Conservation (phyloP, 148 eudicot species). For the Cornus suecica region DNA sequence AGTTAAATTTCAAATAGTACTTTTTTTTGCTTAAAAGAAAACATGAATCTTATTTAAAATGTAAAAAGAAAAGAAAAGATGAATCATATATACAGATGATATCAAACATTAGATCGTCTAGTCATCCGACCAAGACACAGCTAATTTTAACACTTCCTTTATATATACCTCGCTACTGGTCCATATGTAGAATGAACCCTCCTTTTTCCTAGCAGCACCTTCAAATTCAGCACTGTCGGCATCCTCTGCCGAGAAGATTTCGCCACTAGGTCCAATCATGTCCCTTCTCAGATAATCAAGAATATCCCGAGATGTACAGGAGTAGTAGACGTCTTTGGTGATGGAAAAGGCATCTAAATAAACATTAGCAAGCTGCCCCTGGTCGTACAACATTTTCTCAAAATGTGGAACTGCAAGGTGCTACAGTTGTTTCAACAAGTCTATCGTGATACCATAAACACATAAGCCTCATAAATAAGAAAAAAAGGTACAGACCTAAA, state of each 20-base stretch:
- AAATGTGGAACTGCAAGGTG: conserved; percentile 87
- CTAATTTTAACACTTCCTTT: too few relatives aligned
- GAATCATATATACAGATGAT: too few relatives aligned
- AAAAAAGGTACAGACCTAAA: background rate
- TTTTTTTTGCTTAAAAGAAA: too few relatives aligned
- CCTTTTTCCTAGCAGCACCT: conserved; percentile 62
- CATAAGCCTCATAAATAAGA: background rate
- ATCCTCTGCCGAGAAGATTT: conserved; percentile 94
- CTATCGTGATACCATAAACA: background rate
- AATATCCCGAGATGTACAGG: conserved; percentile 67
- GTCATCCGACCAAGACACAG: too few relatives aligned
- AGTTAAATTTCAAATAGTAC: too few relatives aligned
- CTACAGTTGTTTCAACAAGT: background rate
- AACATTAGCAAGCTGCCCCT: conserved; percentile 83
- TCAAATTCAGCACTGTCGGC: conserved; percentile 92
- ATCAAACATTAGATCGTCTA: too few relatives aligned
- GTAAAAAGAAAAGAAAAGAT: too few relatives aligned
- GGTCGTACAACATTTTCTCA: conserved; percentile 97
- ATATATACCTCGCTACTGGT: conserved; percentile 57
- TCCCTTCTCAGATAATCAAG: conserved; percentile 91
- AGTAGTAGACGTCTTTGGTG: conserved; percentile 59
- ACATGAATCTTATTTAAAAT: too few relatives aligned
- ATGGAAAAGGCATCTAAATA: conserved; percentile 76
- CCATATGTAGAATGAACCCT: conserved; percentile 94
- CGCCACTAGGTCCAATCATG: conserved; percentile 87